These are phyloP conservation scores for Tulasnella sp. DNA, from an alignment of 768 basidiomycete genomes.

Conservation along the genomic window DNA sequence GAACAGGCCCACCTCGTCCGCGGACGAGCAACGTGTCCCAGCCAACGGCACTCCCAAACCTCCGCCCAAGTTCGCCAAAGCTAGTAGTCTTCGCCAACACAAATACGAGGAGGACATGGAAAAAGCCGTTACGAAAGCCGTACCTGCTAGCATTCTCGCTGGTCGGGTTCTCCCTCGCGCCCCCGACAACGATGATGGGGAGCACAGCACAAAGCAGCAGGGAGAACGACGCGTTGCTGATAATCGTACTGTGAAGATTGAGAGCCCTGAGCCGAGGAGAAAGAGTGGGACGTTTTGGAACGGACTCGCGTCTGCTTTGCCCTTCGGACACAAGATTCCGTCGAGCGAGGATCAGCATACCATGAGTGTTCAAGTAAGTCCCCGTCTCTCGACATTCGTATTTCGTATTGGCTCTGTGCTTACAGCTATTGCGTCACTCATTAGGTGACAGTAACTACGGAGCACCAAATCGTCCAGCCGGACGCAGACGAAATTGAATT, in stretches of 20 bases:
- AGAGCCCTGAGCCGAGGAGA: not conserved
- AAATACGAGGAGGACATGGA: not conserved
- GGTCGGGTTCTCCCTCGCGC: not conserved
- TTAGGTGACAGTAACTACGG: slow-evolving; percentile 16
- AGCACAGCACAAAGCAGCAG: not conserved
- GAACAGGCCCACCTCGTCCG: not conserved
- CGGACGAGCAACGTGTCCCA: not conserved
- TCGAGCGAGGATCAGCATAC: slow-evolving; percentile 2
- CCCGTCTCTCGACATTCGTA: not conserved
- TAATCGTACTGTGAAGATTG: not conserved
- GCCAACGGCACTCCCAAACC: not conserved
- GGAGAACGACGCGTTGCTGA: not conserved
- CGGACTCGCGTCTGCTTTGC: not conserved
- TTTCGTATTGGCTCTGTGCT: too few relatives aligned
- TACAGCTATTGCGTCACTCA: not conserved
- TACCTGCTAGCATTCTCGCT: not conserved
- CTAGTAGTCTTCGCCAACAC: not conserved
- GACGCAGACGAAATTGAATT: not conserved
- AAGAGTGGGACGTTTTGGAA: not conserved
- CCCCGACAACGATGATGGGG: not conserved
- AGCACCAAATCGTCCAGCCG: not conserved
- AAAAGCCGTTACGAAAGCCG: not conserved
- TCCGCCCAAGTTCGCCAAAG: not conserved
- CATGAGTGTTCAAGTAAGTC: slow-evolving; percentile 9
- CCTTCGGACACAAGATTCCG: not conserved